Base-by-base conservation (phyloP, 345 rosid species). In the Psidium guajava region DNA sequence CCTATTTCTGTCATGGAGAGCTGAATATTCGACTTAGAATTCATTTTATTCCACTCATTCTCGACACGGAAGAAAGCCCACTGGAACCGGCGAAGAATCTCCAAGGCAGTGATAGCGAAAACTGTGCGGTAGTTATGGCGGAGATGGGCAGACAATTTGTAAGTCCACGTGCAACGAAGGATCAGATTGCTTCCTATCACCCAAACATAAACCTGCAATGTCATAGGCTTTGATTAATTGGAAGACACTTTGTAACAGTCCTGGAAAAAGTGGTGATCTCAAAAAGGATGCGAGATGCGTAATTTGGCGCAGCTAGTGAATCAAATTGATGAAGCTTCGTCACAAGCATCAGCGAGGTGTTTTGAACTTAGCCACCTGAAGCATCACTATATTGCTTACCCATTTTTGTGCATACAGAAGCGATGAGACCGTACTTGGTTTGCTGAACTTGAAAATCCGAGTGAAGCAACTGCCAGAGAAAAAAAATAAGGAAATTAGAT, bases 31-130 rank as follows among this genome's bases (percentile, higher is more conserved):
- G 95, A 87, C 91, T 90, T 88, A 89, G 93, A 84, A 88, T 88
- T 96, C 91, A 93, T 93, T 86, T 93, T 95, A 83, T 93, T 92
- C 99, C 97, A 95, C 87, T 96, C 96, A 11, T 96, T 98, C 86
- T 96, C 99, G 4, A 98, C 93, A 3, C 99, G 98, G 90, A 98
- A 98, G 88, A 98, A 98, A 50, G 93, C 92, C 99, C 99, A 98
- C 80, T 95, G 99, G 90, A 98, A 96, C 6, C 99, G 91, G 3
- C 98, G 92, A 90, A 93, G 84, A 20, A 95, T 95, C 94, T 97
- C 99, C 91, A 94, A 87, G 20, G 93, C 91, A n/a, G 94, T 87
- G 85, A 98, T 95, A 42, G 95, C 51, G 82, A 98, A 98, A 73
- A 96, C 91, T 1, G 98, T 98, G 11, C 92, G 92, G 89, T 98